phyloP scores from a whole-genome alignment of 139 green algal genomes.

The Picochlorum sp. region DNA sequence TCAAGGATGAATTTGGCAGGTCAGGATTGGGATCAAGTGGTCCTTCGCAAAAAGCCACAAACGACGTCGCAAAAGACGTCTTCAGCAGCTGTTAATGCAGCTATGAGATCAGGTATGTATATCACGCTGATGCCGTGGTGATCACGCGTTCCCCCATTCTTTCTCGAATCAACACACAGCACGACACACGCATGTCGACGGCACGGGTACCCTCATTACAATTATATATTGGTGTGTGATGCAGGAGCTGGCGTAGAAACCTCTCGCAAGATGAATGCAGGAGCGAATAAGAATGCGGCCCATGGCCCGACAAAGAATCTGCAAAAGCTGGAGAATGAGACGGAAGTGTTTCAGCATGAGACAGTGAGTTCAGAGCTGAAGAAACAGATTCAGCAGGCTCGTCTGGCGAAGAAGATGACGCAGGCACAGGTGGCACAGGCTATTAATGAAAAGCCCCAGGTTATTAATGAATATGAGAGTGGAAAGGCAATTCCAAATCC shows the following conservation, averaged over 20 bases:
- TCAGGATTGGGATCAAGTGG: constrained; percentile 61
- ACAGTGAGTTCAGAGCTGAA: constrained; percentile 88
- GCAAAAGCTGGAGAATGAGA: constrained; percentile 79
- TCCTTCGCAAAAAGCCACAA: constrained; percentile 56
- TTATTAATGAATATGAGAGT: constrained; percentile 86
- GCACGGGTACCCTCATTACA: too few relatives aligned
- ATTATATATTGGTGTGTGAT: neutral
- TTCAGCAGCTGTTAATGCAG: constrained; percentile 46
- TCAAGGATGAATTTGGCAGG: neutral
- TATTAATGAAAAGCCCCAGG: constrained; percentile 94
- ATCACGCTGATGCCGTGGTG: neutral
- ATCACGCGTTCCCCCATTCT: neutral
- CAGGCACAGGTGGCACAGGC: constrained; percentile 79
- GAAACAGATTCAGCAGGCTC: constrained; percentile 81
- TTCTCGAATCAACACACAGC: too few relatives aligned
- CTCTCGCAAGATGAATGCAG: constrained; percentile 40
- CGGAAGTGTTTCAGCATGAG: constrained; percentile 71
- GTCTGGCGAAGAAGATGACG: constrained; percentile 93
- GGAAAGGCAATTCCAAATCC: constrained; percentile 94
- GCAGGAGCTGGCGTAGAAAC: constrained; percentile 53
- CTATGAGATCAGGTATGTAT: constrained; percentile 26
- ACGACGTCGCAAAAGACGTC: constrained; percentile 29
- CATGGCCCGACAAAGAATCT: constrained; percentile 50
- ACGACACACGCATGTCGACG: neutral
- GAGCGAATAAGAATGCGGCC: constrained; percentile 20